Conservation (phyloP, 495 filamentous ascomycete genomes). For the Penicillium diatomitis region DNA sequence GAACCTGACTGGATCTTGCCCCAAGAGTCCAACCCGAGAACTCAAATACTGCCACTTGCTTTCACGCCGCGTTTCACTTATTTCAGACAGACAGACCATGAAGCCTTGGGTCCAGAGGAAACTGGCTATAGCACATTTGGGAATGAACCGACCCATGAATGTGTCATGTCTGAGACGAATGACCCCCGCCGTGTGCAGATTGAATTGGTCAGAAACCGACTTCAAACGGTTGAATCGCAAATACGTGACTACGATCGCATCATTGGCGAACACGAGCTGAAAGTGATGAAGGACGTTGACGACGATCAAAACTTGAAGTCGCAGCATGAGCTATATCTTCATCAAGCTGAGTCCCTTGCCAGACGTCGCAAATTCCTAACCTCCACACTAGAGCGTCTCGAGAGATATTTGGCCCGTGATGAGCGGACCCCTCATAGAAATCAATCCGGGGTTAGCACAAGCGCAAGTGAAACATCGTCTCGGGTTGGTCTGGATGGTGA, state of each 20-base stretch:
- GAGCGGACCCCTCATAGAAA: conserved; percentile 17
- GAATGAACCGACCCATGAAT: conserved; percentile 83
- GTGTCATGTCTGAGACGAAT: conserved; percentile 89
- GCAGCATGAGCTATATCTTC: conserved; percentile 58
- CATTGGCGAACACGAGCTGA: conserved; percentile 57
- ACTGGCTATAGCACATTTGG: conserved; percentile 78
- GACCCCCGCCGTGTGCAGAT: conserved; percentile 86
- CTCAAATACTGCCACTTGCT: conserved; percentile 83
- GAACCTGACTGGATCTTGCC: conserved; percentile 95
- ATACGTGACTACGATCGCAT: conserved; percentile 58
- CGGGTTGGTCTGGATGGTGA: conserved; percentile 40
- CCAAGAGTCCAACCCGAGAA: conserved; percentile 81
- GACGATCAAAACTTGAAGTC: conserved; percentile 42
- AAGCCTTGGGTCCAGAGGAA: conserved; percentile 56
- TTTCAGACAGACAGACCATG: conserved; percentile 93
- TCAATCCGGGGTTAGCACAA: conserved; percentile 19
- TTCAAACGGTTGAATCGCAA: conserved; percentile 70
- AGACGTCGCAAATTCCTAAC: conserved; percentile 71
- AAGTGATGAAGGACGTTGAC: conserved; percentile 45
- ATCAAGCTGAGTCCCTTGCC: conserved; percentile 59
- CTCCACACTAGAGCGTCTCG: conserved; percentile 60
- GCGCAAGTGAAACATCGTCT: conserved; percentile 39
- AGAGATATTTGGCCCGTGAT: conserved; percentile 40
- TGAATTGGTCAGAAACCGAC: conserved; percentile 69
- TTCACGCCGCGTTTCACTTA: conserved; percentile 94